Evolutionary conservation across 805 yeast genomes (phyloP).

Genomic region (Priceomyces melissophilus): DNA sequence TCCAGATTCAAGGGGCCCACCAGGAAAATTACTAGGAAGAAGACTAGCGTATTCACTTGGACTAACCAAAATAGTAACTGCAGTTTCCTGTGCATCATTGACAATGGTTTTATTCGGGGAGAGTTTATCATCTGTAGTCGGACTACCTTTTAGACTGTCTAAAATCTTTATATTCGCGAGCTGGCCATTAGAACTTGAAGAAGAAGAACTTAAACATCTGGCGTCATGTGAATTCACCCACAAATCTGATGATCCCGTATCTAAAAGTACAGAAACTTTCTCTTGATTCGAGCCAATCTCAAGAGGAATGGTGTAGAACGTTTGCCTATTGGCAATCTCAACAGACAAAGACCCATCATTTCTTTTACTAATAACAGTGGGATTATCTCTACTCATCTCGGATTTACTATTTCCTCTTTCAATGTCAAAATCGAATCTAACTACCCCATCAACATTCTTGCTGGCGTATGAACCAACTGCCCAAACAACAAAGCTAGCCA

Average conservation of each 20-base stretch:
- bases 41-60: neutral
- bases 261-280: constrained; percentile 29
- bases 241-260: constrained; percentile 42
- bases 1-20: neutral
- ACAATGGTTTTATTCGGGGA: neutral
- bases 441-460: constrained; percentile 1
- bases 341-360: constrained; percentile 8
- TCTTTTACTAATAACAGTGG: constrained; percentile 1
- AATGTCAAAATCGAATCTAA: constrained; percentile 17
- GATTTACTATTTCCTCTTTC: constrained; percentile 13
- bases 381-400: constrained; percentile 7
- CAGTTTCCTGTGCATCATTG: neutral
- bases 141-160: too few relatives aligned
- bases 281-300: constrained; percentile 29
- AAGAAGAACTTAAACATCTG: constrained; percentile 13
- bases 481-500: neutral
- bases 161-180: too few relatives aligned
- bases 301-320: constrained; percentile 27
- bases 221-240: constrained; percentile 38
- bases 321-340: constrained; percentile 17
- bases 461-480: neutral
- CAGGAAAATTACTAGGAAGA: neutral
- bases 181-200: neutral
- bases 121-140: neutral
- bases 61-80: neutral